Evolutionary conservation across 139 green algal species (phyloP).

Genomic region (Auxenochlorella protothecoides): DNA sequence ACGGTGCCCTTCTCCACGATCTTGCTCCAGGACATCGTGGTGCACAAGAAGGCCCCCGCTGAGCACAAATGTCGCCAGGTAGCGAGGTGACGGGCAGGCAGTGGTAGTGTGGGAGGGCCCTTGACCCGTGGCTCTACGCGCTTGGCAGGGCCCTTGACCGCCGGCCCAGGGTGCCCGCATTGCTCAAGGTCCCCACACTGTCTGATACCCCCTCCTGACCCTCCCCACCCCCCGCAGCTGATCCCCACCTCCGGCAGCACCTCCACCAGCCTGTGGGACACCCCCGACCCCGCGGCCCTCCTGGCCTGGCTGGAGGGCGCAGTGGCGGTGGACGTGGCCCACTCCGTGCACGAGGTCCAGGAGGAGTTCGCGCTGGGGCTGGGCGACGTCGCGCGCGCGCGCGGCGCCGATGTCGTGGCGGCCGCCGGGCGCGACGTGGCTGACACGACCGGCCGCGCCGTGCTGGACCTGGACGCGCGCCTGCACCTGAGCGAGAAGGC

Average conservation of each 20-base stretch:
- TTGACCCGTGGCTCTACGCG: no score
- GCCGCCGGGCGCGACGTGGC: not conserved
- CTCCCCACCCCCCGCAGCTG: constrained; percentile 17
- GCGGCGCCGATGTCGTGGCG: constrained; percentile 29
- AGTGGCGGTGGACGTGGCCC: constrained; percentile 27
- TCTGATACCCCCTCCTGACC: no score
- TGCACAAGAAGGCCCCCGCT: constrained; percentile 16
- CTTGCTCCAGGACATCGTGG: constrained; percentile 26
- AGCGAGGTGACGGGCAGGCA: no score
- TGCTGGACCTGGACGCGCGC: constrained; percentile 10
- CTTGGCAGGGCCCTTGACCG: no score
- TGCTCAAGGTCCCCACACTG: no score
- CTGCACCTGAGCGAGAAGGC: constrained; percentile 4
- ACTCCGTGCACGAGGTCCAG: constrained; percentile 31
- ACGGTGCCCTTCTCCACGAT: constrained; percentile 42
- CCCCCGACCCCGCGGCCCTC: constrained; percentile 17
- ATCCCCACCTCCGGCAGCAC: constrained; percentile 32
- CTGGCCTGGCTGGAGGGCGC: constrained; percentile 42
- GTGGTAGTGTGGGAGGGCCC: no score
- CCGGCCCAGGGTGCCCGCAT: no score
- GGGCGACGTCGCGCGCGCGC: constrained; percentile 23
- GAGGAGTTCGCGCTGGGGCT: constrained; percentile 47
- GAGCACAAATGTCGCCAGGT: constrained; percentile 10
- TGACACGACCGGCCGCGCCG: not conserved
- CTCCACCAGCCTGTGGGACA: constrained; percentile 43